Evolutionary conservation across 2,329 filamentous ascomycete genomes (phyloP), one percentile per base, ranked within the genome.

Genomic region (Myotisia sp.): DNA sequence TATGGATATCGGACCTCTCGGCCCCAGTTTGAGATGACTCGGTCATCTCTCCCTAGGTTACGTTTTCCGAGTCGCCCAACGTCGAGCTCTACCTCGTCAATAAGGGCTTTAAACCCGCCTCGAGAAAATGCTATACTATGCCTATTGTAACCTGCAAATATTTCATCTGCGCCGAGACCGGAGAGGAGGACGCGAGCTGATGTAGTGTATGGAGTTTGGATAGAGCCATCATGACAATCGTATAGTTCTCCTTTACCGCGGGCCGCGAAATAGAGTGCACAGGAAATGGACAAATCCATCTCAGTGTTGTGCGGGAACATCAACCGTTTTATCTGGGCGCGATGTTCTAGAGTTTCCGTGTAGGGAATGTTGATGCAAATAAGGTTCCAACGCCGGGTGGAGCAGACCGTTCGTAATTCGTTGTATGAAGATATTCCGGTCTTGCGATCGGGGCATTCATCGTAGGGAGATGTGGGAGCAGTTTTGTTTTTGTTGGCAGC

Each of bases 261-360:
- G 0, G 87, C 77, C 4, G 90, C 85, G 60, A 98, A 98, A 55
- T 94, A 95, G n/a, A 98, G 65, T 0, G 90, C 90, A 46, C 72
- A 79, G 0, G 82, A 80, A 47, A 98, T 98, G 3, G 90, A 98
- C 1, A 98, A 66, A 49, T 98, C 90, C 90, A 98, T 98, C 57
- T 98, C 90, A 0, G 90, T 98, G 45, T 93, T 87, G 56, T 98
- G 90, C 0, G 90, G 90, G 45, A 79, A 68, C 54, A 98, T 94
- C 12, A 98, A 64, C 2, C 72, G 68, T 23, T 86, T 70, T 13
- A 98, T 71, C 17, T 67, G 68, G 3, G 67, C 49, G 41, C 82
- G 74, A 47, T 92, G 80, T 2, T 67, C 64, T 27, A 76, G 52
- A 0, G 77, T 80, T 46, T 92, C 80, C 4, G 64, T 52, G 51